Evolutionary conservation across 1,284 basidiomycete genomes (phyloP), one percentile per base, ranked within the genome.

Genomic region (Cronartium quercuum): DNA sequence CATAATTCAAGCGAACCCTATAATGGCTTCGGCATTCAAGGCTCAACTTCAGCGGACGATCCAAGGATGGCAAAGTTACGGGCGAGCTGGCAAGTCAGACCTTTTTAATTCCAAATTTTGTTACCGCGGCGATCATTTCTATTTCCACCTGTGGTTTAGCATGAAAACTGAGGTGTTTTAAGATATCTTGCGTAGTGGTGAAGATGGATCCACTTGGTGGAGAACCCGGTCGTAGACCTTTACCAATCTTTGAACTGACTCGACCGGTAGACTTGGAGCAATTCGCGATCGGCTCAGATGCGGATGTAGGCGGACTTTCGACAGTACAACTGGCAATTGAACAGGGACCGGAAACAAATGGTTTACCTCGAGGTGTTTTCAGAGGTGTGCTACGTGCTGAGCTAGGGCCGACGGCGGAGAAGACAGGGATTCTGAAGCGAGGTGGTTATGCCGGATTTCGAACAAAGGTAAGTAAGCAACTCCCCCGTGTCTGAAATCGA

Each of bases 281-380:
- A 37, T 88, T 88, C 77, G 89, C 88, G 0, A 87, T 86, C 0
- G 92, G 92, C 2, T 90, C 88, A 78, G 92, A 94, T 81, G 85
- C 85, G 2, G 92, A 94, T 81, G 88, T 93, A 66, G 92, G 92
- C 1, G 93, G 93, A 1, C 86, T 86, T n/a, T 91, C 91, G 3
- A 67, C 69, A 18, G 42, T 70, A 42, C 68, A 69, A 60, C 60
- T 73, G 51, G 61, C 69, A 1, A 65, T 65, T 21, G 58, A 73
- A 58, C 44, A 65, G 44, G 18, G 12, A 34, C 15, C 58, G 15
- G 29, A 34, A 4, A 55, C 60, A 9, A 24, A 38, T 18, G 57
- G n/a, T 35, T n/a, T 47, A 35, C 67, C 67, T 18, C 57, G 61
- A 24, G 69, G 69, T 12, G 62, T 73, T 24, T 73, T 73, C 34